phyloP scores from a whole-genome alignment of 2,329 filamentous ascomycete genomes.

The Phialocephala subalpina region DNA sequence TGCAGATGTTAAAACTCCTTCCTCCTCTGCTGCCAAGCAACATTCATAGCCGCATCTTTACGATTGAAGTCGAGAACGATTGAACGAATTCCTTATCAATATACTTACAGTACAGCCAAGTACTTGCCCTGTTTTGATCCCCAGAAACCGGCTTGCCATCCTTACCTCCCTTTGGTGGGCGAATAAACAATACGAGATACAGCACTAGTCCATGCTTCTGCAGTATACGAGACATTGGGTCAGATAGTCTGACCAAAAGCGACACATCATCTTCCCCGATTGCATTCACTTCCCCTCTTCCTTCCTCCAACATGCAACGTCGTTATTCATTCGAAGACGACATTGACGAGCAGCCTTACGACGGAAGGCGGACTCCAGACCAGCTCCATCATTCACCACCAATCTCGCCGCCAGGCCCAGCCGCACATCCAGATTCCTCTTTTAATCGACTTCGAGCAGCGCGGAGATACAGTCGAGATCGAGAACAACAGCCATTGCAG shows the following conservation, averaged over 20 bases:
- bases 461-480: slow-evolving; percentile 32
- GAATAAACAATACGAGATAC: slow-evolving; percentile 15
- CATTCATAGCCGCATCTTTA: slow-evolving; percentile 3
- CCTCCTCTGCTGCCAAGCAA: background rate
- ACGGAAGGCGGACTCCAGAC: slow-evolving; percentile 16
- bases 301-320: slow-evolving; percentile 28
- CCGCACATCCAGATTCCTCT: slow-evolving; percentile 37
- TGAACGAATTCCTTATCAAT: background rate
- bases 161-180: background rate
- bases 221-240: slow-evolving; percentile 12
- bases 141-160: slow-evolving; percentile 22
- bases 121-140: slow-evolving; percentile 5
- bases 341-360: slow-evolving; percentile 10
- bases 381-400: slow-evolving; percentile 26
- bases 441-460: slow-evolving; percentile 38
- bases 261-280: slow-evolving; percentile 5
- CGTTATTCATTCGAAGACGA: slow-evolving; percentile 34
- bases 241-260: slow-evolving; percentile 9
- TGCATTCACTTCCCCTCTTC: slow-evolving; percentile 7
- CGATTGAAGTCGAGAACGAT: background rate
- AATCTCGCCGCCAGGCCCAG: slow-evolving; percentile 24
- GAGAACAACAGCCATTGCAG: slow-evolving; percentile 26
- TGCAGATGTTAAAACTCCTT: slow-evolving; percentile 4
- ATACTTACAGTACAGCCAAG: background rate
- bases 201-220: background rate